These are phyloP conservation scores for Tuber calosporum DNA, from an alignment of 495 filamentous ascomycete genomes.

Conservation along the genomic window DNA sequence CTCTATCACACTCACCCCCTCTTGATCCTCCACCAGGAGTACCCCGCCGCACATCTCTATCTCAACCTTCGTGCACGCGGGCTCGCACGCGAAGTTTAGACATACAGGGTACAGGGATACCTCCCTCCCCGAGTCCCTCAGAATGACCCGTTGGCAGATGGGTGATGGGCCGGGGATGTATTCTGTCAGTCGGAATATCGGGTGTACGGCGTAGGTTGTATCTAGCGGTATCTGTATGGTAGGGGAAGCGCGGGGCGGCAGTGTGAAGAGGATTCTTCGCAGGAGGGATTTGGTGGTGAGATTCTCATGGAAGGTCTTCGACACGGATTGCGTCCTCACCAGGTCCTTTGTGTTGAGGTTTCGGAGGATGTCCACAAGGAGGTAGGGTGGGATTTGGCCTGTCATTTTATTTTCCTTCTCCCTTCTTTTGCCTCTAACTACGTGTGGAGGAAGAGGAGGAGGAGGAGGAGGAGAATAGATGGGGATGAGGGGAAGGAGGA, in stretches of 20 bases:
- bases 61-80: background rate
- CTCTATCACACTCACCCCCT: slow-evolving; percentile 16
- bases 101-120: background rate
- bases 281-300: slow-evolving; percentile 4
- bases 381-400: slow-evolving; percentile 12
- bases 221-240: background rate
- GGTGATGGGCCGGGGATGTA: slow-evolving; percentile 5
- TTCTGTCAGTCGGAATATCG: slow-evolving; percentile 11
- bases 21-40: background rate
- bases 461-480: background rate
- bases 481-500: background rate
- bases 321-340: background rate
- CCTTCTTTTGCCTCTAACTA: background rate
- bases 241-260: background rate
- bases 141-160: background rate
- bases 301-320: background rate
- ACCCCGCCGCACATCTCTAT: slow-evolving; percentile 9
- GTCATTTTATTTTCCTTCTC: background rate
- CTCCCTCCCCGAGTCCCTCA: background rate
- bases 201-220: slow-evolving; percentile 3
- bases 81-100: slow-evolving; percentile 10
- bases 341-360: slow-evolving; percentile 12
- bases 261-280: slow-evolving; percentile 14
- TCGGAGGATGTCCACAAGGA: slow-evolving; percentile 18
- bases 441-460: background rate